These are phyloP conservation scores for Phytopythium vexans DNA, from an alignment of 352 stramenopile genomes.

Conservation along the genomic window DNA sequence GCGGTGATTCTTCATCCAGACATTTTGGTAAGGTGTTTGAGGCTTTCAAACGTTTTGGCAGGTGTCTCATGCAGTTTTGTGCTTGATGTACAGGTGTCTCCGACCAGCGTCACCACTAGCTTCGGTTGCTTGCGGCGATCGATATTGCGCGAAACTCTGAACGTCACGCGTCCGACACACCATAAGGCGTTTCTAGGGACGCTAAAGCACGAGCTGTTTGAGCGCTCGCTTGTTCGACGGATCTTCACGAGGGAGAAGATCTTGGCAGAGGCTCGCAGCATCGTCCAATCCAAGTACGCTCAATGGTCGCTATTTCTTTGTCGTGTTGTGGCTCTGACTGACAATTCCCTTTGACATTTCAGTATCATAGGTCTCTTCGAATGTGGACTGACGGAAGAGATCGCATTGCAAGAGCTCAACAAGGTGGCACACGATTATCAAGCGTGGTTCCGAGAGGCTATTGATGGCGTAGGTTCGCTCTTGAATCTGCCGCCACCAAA, in stretches of 20 bases:
- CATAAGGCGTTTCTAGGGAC: slow-evolving; percentile 68
- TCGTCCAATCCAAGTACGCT: slow-evolving; percentile 59
- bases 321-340: not conserved
- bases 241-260: slow-evolving; percentile 30
- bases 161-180: slow-evolving; percentile 52
- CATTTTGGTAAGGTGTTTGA: slow-evolving; percentile 45
- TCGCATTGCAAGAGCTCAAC: slow-evolving; percentile 46
- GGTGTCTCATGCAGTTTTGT: not conserved
- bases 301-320: slow-evolving; percentile 1
- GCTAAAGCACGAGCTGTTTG: slow-evolving; percentile 84
- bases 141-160: slow-evolving; percentile 63
- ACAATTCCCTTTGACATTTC: not conserved
- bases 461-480: slow-evolving; percentile 18
- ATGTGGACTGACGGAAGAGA: slow-evolving; percentile 57
- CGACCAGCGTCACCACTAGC: slow-evolving; percentile 77
- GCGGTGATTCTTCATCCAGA: slow-evolving; percentile 72
- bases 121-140: slow-evolving; percentile 67
- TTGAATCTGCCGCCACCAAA: slow-evolving; percentile 34
- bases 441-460: slow-evolving; percentile 38
- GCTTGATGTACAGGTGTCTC: slow-evolving; percentile 53
- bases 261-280: slow-evolving; percentile 32
- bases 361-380: slow-evolving; percentile 73
- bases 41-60: not conserved
- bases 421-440: slow-evolving; percentile 56
- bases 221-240: slow-evolving; percentile 42